Base-by-base conservation (phyloP, 305 asterid species). In the Salvia sclarea region DNA sequence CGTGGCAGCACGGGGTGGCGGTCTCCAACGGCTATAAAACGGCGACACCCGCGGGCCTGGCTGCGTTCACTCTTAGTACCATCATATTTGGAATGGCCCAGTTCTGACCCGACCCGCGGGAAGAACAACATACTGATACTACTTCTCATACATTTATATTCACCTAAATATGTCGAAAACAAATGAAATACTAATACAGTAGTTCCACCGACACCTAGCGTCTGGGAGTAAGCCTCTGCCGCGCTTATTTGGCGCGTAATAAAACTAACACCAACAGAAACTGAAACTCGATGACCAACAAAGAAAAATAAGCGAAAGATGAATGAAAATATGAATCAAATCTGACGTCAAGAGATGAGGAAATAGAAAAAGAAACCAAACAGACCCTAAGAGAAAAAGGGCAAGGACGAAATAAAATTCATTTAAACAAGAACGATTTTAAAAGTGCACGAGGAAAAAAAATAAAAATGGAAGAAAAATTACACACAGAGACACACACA, bases 181-280 rank as follows among this genome's bases (percentile, higher is more conserved):
- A 38, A 18, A 22, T 8, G 0, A 45, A 20, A 37, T 12, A 55
- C 35, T 18, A 60, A 37, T 73, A n/a, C n/a, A n/a, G n/a, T 74
- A 16, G 2, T 3, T 20, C 61, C 24, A 17, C 41, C 72, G 41
- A 69, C 61, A 54, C 76, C 31, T 45, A 62, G 68, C 76, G 61
- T 61, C 25, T 28, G 47, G 69, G 63, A 48, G 40, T 67, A 37
- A 37, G 56, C 22, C 71, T 66, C 64, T 67, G 72, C 72, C 72
- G 68, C 75, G 77, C 79, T 68, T 76, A 64, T 70, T 66, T 74
- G 85, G 83, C 80, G 81, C 83, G 76, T 78, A 78, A 75, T 69
- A 59, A 69, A 82, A 74, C 77, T 57, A 80, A 84, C 78, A 35
- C 12, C 63, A 76, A 68, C 70, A 64, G 35, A 69, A 72, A 58